Base-by-base conservation (phyloP, 2,329 filamentous ascomycete genomes). In the Colletotrichum coccodes region DNA sequence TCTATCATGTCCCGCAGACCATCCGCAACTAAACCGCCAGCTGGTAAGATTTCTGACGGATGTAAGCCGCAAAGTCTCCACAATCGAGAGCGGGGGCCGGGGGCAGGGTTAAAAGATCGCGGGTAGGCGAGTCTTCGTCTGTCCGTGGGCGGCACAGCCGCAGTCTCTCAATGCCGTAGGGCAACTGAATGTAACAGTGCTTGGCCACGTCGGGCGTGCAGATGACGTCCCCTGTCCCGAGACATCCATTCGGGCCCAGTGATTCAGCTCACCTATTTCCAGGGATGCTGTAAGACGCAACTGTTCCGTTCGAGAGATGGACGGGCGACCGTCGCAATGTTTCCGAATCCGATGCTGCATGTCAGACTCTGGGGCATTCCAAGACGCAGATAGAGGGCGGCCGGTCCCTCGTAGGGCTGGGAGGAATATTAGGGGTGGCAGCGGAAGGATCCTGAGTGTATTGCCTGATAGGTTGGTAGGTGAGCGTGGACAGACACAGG, bases 401-500 rank as follows among this genome's bases (percentile, higher is more conserved):
- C 50, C 42, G 50, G 63, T 57, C 40, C 62, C 56, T 68, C 56
- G 62, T 70, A 70, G 66, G 66, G 66, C 66, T 70, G 66, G 66
- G 40, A 62, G 65, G 61, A 70, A 62, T 14, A 52, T 38, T 42
- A 42, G 57, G 61, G 63, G 50, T 62, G 67, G 67, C 57, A 68
- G 67, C 67, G 67, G 63, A 68, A 70, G 67, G 67, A 70, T 70
- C 60, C 54, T 56, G 44, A 59, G 66, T 60, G 40, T 54, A 34
- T 49, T 21, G 53, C 23, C 66, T 60, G 57, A 28, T 69, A 49
- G 21, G 12, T 32, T 30, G 28, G 38, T 49, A 26, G 42, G 36
- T 32, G 44, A 32, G 47, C 40, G 40, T 36, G 42, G 44, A 44
- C 38, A 30, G 40, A 30, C n/a, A 54, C 52, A 40, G 30, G 26